These are phyloP conservation scores for Paecilomyces sp. DNA, from an alignment of 2,329 filamentous ascomycete genomes.

Conservation along the genomic window DNA sequence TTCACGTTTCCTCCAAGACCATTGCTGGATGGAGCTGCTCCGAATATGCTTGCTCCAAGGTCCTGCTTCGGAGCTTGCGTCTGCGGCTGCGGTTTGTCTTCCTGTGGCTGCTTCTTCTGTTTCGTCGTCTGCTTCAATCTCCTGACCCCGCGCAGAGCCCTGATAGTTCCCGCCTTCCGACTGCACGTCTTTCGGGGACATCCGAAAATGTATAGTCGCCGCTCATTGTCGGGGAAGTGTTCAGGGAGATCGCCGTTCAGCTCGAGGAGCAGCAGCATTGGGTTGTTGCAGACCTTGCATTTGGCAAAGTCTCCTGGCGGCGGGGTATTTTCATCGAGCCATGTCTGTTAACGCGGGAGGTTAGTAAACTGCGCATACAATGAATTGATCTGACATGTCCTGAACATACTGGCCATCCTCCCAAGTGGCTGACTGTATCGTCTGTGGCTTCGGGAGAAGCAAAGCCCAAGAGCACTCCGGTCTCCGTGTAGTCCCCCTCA, in stretches of 20 bases:
- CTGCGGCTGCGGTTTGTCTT: constrained; percentile 8
- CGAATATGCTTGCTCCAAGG: constrained; percentile 57
- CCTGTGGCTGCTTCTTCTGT: constrained; percentile 11
- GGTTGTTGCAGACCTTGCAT: constrained; percentile 78
- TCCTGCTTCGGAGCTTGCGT: constrained; percentile 22
- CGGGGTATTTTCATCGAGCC: constrained; percentile 65
- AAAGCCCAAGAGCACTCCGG: constrained; percentile 85
- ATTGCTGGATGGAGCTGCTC: constrained; percentile 35
- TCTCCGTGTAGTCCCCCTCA: constrained; percentile 50
- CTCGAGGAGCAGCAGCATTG: constrained; percentile 81
- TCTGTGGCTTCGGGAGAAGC: constrained; percentile 71
- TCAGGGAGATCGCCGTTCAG: constrained; percentile 86
- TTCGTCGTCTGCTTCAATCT: constrained; percentile 27
- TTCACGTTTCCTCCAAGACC: constrained; percentile 39
- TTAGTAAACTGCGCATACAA: constrained; percentile 11
- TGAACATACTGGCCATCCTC: constrained; percentile 70
- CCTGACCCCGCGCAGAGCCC: constrained; percentile 64
- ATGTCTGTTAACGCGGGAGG: constrained; percentile 52
- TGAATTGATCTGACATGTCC: not conserved
- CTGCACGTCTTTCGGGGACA: constrained; percentile 74
- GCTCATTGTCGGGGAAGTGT: constrained; percentile 76
- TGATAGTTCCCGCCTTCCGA: constrained; percentile 73
- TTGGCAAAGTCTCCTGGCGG: constrained; percentile 71
- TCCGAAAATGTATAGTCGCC: constrained; percentile 78
- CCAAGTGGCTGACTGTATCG: constrained; percentile 80